Evolutionary conservation across 2,329 filamentous ascomycete genomes (phyloP).

Genomic region (Ophiostoma piceae): DNA sequence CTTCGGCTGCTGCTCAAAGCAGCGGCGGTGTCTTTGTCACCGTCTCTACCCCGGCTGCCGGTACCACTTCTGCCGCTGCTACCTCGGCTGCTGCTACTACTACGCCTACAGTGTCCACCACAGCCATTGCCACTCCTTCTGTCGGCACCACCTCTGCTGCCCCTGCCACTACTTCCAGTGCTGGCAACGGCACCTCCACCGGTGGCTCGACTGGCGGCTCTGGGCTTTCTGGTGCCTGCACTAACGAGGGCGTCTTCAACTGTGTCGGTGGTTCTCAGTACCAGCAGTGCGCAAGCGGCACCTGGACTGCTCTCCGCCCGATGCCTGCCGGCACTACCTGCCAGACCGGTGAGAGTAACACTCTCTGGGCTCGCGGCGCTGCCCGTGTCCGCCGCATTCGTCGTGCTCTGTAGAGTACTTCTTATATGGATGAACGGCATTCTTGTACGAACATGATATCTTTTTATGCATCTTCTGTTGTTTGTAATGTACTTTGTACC

Average conservation of each 20-base stretch:
- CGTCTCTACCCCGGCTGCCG: conserved; percentile 20
- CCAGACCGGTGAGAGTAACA: conserved; percentile 35
- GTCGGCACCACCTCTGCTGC: conserved; percentile 22
- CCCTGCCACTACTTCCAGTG: conserved; percentile 19
- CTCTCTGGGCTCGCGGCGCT: conserved; percentile 27
- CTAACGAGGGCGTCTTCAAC: conserved; percentile 46
- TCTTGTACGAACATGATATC: neutral
- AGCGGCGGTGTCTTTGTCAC: conserved; percentile 40
- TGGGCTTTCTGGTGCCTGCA: conserved; percentile 38
- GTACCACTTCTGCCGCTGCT: neutral
- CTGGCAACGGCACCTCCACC: conserved; percentile 16
- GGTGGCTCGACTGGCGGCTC: conserved; percentile 33
- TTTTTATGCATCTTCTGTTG: neutral
- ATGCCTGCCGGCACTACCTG: conserved; percentile 46
- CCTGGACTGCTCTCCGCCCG: conserved; percentile 40
- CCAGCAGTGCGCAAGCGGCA: conserved; percentile 49
- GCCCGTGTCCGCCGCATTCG: conserved; percentile 20
- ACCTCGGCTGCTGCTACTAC: neutral
- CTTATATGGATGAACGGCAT: neutral
- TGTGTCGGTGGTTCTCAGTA: conserved; percentile 44
- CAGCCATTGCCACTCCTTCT: conserved; percentile 23
- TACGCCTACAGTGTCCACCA: conserved; percentile 37
- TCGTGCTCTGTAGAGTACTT: neutral
- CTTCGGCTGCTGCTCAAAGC: neutral
- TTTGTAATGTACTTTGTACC: neutral